Evolutionary conservation across 2,329 filamentous ascomycete genomes (phyloP), one percentile per base, ranked within the genome.

Genomic region (Aschersonia sp.): DNA sequence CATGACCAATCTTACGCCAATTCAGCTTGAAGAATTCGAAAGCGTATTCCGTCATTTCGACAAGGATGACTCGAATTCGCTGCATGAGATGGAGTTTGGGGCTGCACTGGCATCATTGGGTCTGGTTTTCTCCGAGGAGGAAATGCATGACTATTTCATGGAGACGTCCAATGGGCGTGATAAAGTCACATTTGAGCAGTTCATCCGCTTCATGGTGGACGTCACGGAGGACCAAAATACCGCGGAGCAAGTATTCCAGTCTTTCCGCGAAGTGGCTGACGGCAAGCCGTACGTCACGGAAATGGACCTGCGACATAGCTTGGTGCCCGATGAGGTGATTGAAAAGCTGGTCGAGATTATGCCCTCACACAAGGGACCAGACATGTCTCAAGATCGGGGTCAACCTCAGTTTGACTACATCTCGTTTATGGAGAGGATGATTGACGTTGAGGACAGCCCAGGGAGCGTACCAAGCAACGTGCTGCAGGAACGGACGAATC

Each of bases 211-310:
- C 73, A 98, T 98, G 92, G 92, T 98, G 44, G 87, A 94, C 56
- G 92, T 95, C 45, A 98, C 92, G 10, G 92, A 98, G 66, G 92
- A 98, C 61, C 92, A 98, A 68, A 95, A 98, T 64, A 95, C 89
- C 4, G 92, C 92, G 10, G 92, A 97, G 66, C 92, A 98, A 65
- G 92, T 98, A 5, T 97, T 92, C 71, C 90, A 98, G 68, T 94
- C 85, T 53, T 98, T 98, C 77, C 81, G 83, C 49, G 92, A 98
- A 66, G 92, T 98, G 43, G 92, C 92, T 14, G 92, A 98, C 68
- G 92, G 92, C 54, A 98, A 98, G 73, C 89, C 90, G 9, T 98
- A 98, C 63, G 92, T 98, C 41, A 98, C 92, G 5, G 92, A 98
- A 68, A 84, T 98, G 71, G 92, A 98, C 63, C 76, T 98, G 49